A percentile compares a stretch with the other conserved stretches of the same genome.
phyloP scores from a whole-genome alignment of 2,329 filamentous ascomycete genomes.

The Aspergillus oerlinghausenensis region DNA sequence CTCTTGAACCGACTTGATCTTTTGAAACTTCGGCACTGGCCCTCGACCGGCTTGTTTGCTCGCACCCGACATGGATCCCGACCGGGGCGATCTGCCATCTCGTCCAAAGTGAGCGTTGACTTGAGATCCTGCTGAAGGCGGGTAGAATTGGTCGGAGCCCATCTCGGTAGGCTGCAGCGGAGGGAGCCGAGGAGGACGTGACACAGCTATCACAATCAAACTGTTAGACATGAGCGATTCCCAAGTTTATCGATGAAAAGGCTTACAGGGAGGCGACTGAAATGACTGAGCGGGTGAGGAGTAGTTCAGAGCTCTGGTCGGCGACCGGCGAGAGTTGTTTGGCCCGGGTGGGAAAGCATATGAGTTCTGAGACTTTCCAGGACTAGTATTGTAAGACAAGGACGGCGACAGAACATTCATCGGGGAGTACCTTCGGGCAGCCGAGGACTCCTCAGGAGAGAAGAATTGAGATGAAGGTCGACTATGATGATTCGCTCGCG shows the following conservation, averaged over 20 bases:
- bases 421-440: constrained; percentile 88
- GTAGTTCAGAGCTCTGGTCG: constrained; percentile 61
- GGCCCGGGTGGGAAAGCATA: constrained; percentile 51
- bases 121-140: constrained; percentile 64
- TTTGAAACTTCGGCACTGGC: constrained; percentile 82
- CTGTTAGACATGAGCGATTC: constrained; percentile 10
- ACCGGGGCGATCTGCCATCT: constrained; percentile 48
- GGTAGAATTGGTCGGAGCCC: constrained; percentile 65
- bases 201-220: constrained; percentile 39
- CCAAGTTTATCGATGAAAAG: constrained; percentile 3
- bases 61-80: constrained; percentile 46
- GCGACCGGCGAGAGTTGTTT: constrained; percentile 67
- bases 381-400: constrained; percentile 68
- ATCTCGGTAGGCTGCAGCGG: constrained; percentile 67
- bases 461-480: constrained; percentile 70
- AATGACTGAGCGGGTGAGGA: constrained; percentile 54
- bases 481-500: constrained; percentile 67
- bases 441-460: constrained; percentile 70
- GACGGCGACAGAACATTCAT: constrained; percentile 86
- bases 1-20: constrained; percentile 67
- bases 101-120: constrained; percentile 63
- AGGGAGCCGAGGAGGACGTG: constrained; percentile 62
- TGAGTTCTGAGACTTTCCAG: constrained; percentile 48
- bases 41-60: constrained; percentile 50
- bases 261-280: constrained; percentile 56